These are phyloP conservation scores for Platanus orientalis DNA, from an alignment of 164 flowering plant species.

Conservation along the genomic window DNA sequence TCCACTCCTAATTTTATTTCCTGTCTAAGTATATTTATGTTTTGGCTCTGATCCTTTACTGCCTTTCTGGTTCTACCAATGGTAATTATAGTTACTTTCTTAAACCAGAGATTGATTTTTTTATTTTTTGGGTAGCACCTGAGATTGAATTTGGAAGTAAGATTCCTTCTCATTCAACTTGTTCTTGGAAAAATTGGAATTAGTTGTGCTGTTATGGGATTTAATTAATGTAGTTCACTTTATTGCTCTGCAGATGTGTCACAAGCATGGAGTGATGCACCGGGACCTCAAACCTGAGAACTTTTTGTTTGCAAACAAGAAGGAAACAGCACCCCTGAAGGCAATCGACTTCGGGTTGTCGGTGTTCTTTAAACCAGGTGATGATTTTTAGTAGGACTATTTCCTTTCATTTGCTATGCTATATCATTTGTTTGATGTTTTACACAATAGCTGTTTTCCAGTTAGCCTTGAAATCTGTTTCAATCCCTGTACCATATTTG, in stretches of 20 bases:
- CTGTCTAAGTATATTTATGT: not conserved
- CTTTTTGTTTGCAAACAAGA: constrained; percentile 82
- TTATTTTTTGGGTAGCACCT: no score
- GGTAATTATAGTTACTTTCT: not conserved
- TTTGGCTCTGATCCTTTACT: not conserved
- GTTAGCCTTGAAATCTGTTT: not conserved
- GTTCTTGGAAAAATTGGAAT: constrained; percentile 3
- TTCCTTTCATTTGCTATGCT: not conserved
- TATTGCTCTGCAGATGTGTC: constrained; percentile 61
- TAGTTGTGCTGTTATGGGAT: not conserved
- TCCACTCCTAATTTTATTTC: not conserved
- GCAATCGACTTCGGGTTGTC: constrained; percentile 96
- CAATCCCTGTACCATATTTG: constrained; percentile 5
- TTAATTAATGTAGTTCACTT: not conserved
- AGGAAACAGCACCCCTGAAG: constrained; percentile 74
- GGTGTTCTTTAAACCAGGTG: constrained; percentile 85
- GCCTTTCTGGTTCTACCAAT: not conserved
- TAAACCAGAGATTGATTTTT: not conserved
- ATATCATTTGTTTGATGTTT: not conserved
- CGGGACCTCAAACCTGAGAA: constrained; percentile 96
- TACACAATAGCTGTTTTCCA: not conserved
- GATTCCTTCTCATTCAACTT: not conserved
- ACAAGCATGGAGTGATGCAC: constrained; percentile 94
- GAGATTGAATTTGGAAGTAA: not conserved
- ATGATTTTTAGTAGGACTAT: not conserved